These are phyloP conservation scores for Penicillium robsamsonii DNA, from an alignment of 495 filamentous ascomycete species.

Conservation along the genomic window DNA sequence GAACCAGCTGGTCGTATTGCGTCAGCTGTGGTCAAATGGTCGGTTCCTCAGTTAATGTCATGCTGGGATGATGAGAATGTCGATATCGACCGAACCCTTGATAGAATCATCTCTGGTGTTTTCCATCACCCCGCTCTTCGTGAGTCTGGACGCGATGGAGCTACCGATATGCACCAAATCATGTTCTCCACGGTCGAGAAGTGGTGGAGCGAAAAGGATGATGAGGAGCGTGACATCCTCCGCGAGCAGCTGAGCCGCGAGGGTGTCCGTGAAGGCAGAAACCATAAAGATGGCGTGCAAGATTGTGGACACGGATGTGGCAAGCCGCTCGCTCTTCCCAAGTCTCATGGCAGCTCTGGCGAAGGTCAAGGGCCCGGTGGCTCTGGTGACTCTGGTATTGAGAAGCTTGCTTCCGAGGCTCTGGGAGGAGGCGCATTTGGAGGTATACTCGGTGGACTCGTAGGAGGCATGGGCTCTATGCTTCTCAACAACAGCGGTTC, in stretches of 20 bases:
- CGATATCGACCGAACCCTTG: slow-evolving; percentile 64
- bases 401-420: slow-evolving; percentile 43
- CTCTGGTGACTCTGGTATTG: slow-evolving; percentile 31
- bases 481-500: slow-evolving; percentile 36
- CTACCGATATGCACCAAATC: slow-evolving; percentile 63
- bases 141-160: slow-evolving; percentile 67
- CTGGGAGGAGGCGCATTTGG: slow-evolving; percentile 49
- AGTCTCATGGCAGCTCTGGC: slow-evolving; percentile 31
- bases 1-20: slow-evolving; percentile 83
- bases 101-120: slow-evolving; percentile 73
- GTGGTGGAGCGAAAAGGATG: slow-evolving; percentile 72
- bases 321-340: slow-evolving; percentile 61
- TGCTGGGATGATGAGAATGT: slow-evolving; percentile 75
- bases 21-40: slow-evolving; percentile 72
- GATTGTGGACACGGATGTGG: slow-evolving; percentile 85
- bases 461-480: slow-evolving; percentile 47
- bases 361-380: slow-evolving; percentile 23
- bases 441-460: slow-evolving; percentile 51
- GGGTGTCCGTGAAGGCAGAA: slow-evolving; percentile 70
- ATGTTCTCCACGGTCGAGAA: slow-evolving; percentile 77
- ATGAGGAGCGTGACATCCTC: slow-evolving; percentile 59
- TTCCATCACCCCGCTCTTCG: slow-evolving; percentile 85
- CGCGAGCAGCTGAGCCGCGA: slow-evolving; percentile 70
- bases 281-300: slow-evolving; percentile 81
- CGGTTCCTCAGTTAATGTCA: slow-evolving; percentile 79